A percentile compares a stretch with the other conserved stretches of the same genome.
phyloP scores from a whole-genome alignment of 139 green algal species.

The Closterium sp. region DNA sequence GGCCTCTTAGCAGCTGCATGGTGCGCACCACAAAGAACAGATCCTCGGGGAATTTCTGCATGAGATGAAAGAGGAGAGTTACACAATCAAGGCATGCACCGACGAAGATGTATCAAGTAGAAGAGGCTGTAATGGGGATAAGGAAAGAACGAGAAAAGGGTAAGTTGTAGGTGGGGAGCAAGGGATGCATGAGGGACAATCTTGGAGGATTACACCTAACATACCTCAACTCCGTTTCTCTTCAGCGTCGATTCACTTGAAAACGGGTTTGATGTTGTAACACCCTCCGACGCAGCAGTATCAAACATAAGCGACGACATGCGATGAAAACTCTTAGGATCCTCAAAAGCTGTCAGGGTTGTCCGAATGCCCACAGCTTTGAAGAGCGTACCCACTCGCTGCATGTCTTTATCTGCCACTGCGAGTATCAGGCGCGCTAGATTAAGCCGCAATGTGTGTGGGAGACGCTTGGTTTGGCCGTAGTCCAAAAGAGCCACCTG shows the following conservation, averaged over 20 bases:
- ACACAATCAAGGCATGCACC: too few species aligned
- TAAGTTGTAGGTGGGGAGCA: too few species aligned
- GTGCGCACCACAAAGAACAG: conserved; percentile 95
- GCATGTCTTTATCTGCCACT: conserved; percentile 50
- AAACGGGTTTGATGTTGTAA: background rate
- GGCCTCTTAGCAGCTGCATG: conserved; percentile 60
- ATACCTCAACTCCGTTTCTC: conserved; percentile 62
- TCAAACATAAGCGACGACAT: background rate
- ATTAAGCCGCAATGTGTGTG: conserved; percentile 57
- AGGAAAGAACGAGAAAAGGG: too few species aligned
- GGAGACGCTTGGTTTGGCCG: conserved; percentile 90
- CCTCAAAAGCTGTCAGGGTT: background rate
- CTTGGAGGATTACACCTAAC: too few species aligned
- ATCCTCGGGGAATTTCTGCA: conserved; percentile 82
- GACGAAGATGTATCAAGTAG: too few species aligned
- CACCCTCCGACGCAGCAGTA: background rate
- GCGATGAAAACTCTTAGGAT: background rate
- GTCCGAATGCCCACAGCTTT: conserved; percentile 36
- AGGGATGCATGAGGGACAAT: too few species aligned
- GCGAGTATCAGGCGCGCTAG: conserved; percentile 79
- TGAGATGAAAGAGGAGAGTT: too few species aligned
- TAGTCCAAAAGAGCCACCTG: conserved; percentile 83
- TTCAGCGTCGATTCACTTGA: conserved; percentile 69
- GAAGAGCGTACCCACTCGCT: conserved; percentile 38
- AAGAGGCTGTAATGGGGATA: too few species aligned